Conservation (phyloP, 2,329 filamentous ascomycete genomes). For the Trichoderma endophyticum region DNA sequence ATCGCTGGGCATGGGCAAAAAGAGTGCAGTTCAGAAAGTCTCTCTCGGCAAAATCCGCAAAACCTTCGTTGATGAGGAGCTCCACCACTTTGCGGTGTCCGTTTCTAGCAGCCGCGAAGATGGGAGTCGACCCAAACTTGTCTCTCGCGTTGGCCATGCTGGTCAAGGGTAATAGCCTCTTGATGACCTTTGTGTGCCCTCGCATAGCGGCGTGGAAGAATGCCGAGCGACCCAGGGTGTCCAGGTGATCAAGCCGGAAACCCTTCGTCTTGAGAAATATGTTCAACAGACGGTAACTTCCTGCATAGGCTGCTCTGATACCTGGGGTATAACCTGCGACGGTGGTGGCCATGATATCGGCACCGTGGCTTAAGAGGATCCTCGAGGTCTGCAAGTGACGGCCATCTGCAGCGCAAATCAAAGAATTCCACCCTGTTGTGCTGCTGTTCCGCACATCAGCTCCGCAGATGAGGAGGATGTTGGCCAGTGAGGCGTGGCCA, state of each 20-base stretch:
- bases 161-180: background rate
- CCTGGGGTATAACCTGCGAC: conserved; percentile 2
- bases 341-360: background rate
- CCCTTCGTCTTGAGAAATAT: background rate
- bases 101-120: conserved; percentile 17
- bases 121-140: conserved; percentile 16
- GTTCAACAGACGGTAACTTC: background rate
- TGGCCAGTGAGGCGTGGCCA: conserved; percentile 1
- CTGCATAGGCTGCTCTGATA: conserved; percentile 13
- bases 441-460: conserved; percentile 9
- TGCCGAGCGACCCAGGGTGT: conserved; percentile 10
- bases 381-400: background rate
- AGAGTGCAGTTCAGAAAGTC: conserved; percentile 13
- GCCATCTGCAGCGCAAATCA: conserved; percentile 10
- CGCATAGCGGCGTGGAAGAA: conserved; percentile 19
- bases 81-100: conserved; percentile 9
- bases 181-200: conserved; percentile 6
- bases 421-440: conserved; percentile 8
- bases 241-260: conserved; percentile 6
- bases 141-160: background rate
- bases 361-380: conserved; percentile 15
- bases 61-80: background rate
- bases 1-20: background rate
- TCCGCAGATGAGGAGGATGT: conserved; percentile 10
- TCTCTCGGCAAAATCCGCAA: conserved; percentile 1